A percentile compares a stretch with the other conserved stretches of the same genome.
These are phyloP conservation scores for Penicillium herquei DNA, from an alignment of 495 filamentous ascomycete species.

Conservation along the genomic window DNA sequence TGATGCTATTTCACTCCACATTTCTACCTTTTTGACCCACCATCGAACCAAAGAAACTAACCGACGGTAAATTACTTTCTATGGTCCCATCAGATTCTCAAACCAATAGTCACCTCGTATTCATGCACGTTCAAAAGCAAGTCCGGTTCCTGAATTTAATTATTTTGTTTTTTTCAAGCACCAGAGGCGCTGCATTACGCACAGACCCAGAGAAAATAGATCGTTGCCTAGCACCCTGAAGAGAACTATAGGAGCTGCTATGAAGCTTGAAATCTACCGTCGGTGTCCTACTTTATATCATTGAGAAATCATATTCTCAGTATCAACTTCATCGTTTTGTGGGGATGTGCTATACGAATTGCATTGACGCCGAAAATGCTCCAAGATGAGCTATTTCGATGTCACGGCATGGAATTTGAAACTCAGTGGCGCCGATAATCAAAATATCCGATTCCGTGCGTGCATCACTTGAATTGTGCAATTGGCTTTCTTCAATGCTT, in stretches of 20 bases:
- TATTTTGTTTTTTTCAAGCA: too few relatives aligned
- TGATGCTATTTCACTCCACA: too few relatives aligned
- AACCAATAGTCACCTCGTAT: not conserved
- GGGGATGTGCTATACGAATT: not conserved
- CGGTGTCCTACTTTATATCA: not conserved
- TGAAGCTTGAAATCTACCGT: not conserved
- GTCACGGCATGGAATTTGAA: not conserved
- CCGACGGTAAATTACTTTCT: not conserved
- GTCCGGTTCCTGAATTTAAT: not conserved
- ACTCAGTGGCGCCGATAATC: not conserved
- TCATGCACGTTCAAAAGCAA: not conserved
- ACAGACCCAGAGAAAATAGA: not conserved
- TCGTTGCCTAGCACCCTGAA: not conserved
- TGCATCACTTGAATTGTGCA: not conserved
- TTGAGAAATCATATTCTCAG: too few relatives aligned
- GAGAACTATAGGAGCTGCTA: too few relatives aligned
- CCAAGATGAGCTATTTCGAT: conserved; percentile 1
- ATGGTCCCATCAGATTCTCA: not conserved
- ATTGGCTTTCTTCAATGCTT: not conserved
- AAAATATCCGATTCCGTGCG: not conserved
- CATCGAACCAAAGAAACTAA: not conserved
- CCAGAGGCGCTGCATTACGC: too few relatives aligned
- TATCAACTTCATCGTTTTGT: not conserved
- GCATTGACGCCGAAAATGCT: not conserved
- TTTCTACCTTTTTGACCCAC: not conserved